Evolutionary conservation across 257 asterid genomes (phyloP).

Genomic region (Eustoma russellianum): DNA sequence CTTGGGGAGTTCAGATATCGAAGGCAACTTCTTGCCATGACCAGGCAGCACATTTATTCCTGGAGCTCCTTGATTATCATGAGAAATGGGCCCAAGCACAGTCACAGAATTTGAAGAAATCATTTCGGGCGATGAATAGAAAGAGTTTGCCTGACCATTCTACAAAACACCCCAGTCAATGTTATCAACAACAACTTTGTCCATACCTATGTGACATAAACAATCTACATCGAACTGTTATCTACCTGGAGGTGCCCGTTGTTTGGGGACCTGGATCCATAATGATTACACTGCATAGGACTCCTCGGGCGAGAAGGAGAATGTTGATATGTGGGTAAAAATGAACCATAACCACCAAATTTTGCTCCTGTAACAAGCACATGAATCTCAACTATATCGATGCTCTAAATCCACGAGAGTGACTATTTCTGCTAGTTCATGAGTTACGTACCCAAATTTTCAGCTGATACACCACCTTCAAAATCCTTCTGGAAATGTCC

Average conservation of each 20-base stretch:
- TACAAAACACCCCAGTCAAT: conserved; percentile 30
- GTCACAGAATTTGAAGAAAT: conserved; percentile 18
- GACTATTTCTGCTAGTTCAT: conserved; percentile 15
- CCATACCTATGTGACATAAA: conserved; percentile 9
- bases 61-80: conserved; percentile 4
- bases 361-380: conserved; percentile 66
- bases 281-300: conserved; percentile 42
- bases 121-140: conserved; percentile 39
- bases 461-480: conserved; percentile 96
- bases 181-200: conserved; percentile 21
- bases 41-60: conserved; percentile 16
- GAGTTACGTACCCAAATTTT: conserved; percentile 78
- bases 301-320: conserved; percentile 65
- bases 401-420: conserved; percentile 13
- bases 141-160: conserved; percentile 52
- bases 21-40: conserved; percentile 37
- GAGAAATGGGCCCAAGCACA: conserved; percentile 9
- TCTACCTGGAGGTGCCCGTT: conserved; percentile 57
- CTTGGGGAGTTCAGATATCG: conserved; percentile 34
- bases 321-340: conserved; percentile 78
- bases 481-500: conserved; percentile 97
- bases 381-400: conserved; percentile 26
- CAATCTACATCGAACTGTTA: conserved; percentile 9
- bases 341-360: conserved; percentile 96
- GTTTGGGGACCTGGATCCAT: conserved; percentile 44